These are phyloP conservation scores for Cucumis hystrix DNA, from an alignment of 306 rosid genomes.

Conservation along the genomic window DNA sequence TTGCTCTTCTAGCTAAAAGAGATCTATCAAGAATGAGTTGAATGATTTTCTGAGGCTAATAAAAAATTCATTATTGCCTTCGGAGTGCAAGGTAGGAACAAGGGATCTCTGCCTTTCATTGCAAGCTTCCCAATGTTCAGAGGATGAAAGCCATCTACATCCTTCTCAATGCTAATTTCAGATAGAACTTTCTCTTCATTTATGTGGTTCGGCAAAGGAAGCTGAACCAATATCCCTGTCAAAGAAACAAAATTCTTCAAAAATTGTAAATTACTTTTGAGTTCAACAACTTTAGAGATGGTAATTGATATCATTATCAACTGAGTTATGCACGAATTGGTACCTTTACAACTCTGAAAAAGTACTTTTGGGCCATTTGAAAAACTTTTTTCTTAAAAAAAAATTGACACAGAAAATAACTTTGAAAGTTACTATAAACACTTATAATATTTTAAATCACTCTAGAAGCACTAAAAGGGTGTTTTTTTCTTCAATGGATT, in stretches of 20 bases:
- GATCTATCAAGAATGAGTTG: not conserved
- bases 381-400: not conserved
- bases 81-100: conserved; percentile 86
- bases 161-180: conserved; percentile 79
- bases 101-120: conserved; percentile 89
- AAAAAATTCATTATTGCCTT: conserved; percentile 33
- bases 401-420: too few relatives aligned
- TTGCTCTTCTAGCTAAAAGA: not conserved
- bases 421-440: not conserved
- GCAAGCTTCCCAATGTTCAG: conserved; percentile 90
- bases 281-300: too few relatives aligned
- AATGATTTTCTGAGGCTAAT: not conserved
- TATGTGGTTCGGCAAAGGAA: conserved; percentile 85
- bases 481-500: not conserved
- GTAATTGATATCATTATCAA: too few relatives aligned
- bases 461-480: not conserved
- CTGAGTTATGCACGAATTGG: too few relatives aligned
- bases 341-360: not conserved
- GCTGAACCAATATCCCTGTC: conserved; percentile 85
- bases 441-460: not conserved
- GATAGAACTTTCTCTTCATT: conserved; percentile 68
- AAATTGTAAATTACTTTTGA: not conserved
- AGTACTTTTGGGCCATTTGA: not conserved
- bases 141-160: conserved; percentile 97
- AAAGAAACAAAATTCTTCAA: not conserved